Base-by-base conservation (phyloP, 352 stramenopile species). In the Globisporangium echinulatum region DNA sequence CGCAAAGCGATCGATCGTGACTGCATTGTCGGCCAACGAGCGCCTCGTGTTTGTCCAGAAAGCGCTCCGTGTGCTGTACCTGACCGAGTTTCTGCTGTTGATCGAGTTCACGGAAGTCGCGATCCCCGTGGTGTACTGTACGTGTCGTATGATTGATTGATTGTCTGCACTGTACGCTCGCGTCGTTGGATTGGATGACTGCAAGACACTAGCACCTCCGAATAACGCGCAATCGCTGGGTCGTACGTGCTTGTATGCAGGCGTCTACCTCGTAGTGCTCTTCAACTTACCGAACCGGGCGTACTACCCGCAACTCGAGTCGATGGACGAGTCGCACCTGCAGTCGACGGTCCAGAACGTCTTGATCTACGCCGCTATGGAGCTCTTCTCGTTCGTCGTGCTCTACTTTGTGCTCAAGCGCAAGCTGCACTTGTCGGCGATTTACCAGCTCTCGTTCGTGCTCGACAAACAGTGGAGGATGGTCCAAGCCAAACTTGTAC, bases 31-130 rank as follows among this genome's bases (percentile, higher is more conserved):
- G 43, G 43, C 52, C 0, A 61, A 75, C 15, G 44, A 63, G 14
- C 54, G 42, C 25, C 59, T 70, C 8, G 39, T 63, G 15, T 73
- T 76, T 15, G 52, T 67, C 1, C 19, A 61, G 0, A 48, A 65
- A 10, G 52, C 66, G 0, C 53, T 67, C 5, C 52, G 67, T 39
- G 47, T 79, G 42, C 61, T 83, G 3, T 75, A 80, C 43, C 61
- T 77, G 50, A 72, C 74, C 3, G 71, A 81, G 63, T 84, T 77
- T 11, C 38, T 81, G 15, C 25, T 80, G 19, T 57, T 80, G 52
- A 62, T 74, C 46, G 74, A 83, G 53, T 79, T 70, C 36, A 62
- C 73, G 3, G 69, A 80, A 42, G 68, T 77, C 4, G 61, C 73
- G 36, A 64, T 83, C 14, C 70, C 74, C 6, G 15, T 71, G 4